Conservation (phyloP, 805 yeast species). For the Candida nanaspora region DNA sequence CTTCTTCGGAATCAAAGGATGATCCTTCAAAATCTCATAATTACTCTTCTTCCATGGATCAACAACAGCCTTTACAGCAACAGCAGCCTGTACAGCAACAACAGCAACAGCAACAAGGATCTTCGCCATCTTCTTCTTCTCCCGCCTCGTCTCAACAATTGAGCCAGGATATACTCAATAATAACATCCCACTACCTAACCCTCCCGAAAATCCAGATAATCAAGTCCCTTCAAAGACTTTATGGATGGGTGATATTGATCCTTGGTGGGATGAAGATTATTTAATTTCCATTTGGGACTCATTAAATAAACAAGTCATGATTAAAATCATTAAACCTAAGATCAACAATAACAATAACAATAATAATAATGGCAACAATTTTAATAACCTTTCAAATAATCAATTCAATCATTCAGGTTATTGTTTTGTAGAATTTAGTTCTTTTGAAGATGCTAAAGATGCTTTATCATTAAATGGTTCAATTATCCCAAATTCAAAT, state of each 20-base stretch:
- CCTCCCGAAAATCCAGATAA: constrained; percentile 48
- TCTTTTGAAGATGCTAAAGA: constrained; percentile 61
- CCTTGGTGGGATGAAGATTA: constrained; percentile 70
- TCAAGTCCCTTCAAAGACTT: constrained; percentile 53
- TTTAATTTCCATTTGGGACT: constrained; percentile 52
- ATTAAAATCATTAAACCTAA: constrained; percentile 58
- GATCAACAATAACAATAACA: constrained; percentile 27
- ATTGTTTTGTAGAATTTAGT: constrained; percentile 74
- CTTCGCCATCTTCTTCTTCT: too few species aligned
- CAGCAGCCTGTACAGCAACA: background rate
- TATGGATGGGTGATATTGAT: constrained; percentile 88
- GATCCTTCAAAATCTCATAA: too few species aligned
- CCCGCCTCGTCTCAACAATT: too few species aligned
- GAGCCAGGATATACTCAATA: constrained; percentile 5
- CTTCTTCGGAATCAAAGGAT: too few species aligned
- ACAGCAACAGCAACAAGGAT: background rate
- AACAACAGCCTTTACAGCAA: too few species aligned
- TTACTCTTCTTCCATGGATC: too few species aligned
- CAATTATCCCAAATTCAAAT: constrained; percentile 48
- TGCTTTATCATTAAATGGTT: constrained; percentile 61
- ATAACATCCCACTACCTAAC: constrained; percentile 33
- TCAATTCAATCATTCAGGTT: constrained; percentile 40
- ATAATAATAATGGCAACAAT: constrained; percentile 18
- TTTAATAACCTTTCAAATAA: constrained; percentile 7
- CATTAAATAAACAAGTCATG: constrained; percentile 45